These are phyloP conservation scores for Fusarium sp. DNA, from an alignment of 2,329 filamentous ascomycete species.

Conservation along the genomic window DNA sequence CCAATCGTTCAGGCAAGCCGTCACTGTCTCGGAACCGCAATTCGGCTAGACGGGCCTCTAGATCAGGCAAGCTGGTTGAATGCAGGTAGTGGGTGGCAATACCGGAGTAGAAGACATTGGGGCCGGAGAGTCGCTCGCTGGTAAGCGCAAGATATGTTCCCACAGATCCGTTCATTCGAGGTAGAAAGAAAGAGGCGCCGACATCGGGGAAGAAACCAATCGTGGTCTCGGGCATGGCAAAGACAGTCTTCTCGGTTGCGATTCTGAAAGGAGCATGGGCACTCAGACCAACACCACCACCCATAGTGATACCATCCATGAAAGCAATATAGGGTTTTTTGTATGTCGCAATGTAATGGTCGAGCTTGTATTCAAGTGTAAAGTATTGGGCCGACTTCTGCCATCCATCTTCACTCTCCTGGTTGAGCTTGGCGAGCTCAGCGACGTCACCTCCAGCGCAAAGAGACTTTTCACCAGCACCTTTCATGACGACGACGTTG, in stretches of 20 bases:
- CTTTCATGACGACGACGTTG: slow-evolving; percentile 92
- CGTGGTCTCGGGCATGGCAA: slow-evolving; percentile 98
- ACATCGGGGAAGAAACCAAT: slow-evolving; percentile 99
- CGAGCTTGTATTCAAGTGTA: slow-evolving; percentile 92
- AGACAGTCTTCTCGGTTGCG: slow-evolving; percentile 93
- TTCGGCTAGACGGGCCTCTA: slow-evolving; percentile 89
- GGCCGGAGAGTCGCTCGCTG: slow-evolving; percentile 83
- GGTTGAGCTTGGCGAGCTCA: slow-evolving; percentile 80
- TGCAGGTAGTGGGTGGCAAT: slow-evolving; percentile 97
- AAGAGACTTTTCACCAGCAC: slow-evolving; percentile 84
- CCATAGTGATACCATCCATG: slow-evolving; percentile 99
- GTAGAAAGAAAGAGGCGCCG: slow-evolving; percentile 94
- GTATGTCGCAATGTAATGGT: slow-evolving; percentile 96
- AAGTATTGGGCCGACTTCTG: slow-evolving; percentile 87
- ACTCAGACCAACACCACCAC: slow-evolving; percentile 93
- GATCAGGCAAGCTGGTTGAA: slow-evolving; percentile 83
- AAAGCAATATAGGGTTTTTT: slow-evolving; percentile 92
- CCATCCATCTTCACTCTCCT: slow-evolving; percentile 75
- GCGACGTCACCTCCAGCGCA: slow-evolving; percentile 95
- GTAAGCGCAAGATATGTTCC: slow-evolving; percentile 96
- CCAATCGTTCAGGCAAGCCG: slow-evolving; percentile 70
- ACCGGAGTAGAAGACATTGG: slow-evolving; percentile 89
- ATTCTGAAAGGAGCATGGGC: slow-evolving; percentile 96
- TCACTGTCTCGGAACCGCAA: slow-evolving; percentile 87
- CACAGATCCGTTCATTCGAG: slow-evolving; percentile 85